Evolutionary conservation across 495 filamentous ascomycete genomes (phyloP).

Genomic region (Podospora tetraspora): DNA sequence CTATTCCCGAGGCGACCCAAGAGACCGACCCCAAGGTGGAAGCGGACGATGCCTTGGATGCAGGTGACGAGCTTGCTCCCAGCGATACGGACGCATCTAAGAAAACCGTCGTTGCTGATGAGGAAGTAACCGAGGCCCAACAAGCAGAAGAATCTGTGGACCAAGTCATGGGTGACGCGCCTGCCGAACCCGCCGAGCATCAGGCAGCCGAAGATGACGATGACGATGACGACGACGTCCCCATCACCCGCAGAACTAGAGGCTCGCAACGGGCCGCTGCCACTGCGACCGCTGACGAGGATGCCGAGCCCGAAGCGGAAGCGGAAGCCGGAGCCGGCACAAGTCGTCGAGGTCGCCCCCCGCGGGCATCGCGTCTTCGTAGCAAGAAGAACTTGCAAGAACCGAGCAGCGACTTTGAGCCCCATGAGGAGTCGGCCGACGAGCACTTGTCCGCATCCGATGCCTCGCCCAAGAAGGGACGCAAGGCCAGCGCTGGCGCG

Average conservation of each 20-base stretch:
- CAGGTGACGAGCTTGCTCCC: constrained; percentile 32
- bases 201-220: constrained; percentile 50
- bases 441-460: constrained; percentile 45
- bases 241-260: constrained; percentile 49
- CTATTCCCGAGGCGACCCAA: constrained; percentile 56
- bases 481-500: constrained; percentile 27
- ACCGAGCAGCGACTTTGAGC: constrained; percentile 85
- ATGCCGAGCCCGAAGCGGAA: constrained; percentile 22
- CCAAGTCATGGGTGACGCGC: constrained; percentile 15
- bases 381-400: constrained; percentile 55
- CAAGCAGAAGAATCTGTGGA: constrained; percentile 8
- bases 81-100: constrained; percentile 14
- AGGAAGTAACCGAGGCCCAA: constrained; percentile 9
- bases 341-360: constrained; percentile 38
- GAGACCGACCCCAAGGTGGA: constrained; percentile 38
- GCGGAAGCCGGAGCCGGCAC: constrained; percentile 6
- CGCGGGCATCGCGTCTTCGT: constrained; percentile 39
- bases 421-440: constrained; percentile 57
- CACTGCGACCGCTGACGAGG: constrained; percentile 27
- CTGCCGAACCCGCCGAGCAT: constrained; percentile 30
- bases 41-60: constrained; percentile 22
- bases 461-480: constrained; percentile 25
- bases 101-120: constrained; percentile 10
- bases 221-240: constrained; percentile 66
- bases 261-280: constrained; percentile 16